These are phyloP conservation scores for Boletus pseudopeckii DNA, from an alignment of 768 basidiomycete species.

Conservation along the genomic window DNA sequence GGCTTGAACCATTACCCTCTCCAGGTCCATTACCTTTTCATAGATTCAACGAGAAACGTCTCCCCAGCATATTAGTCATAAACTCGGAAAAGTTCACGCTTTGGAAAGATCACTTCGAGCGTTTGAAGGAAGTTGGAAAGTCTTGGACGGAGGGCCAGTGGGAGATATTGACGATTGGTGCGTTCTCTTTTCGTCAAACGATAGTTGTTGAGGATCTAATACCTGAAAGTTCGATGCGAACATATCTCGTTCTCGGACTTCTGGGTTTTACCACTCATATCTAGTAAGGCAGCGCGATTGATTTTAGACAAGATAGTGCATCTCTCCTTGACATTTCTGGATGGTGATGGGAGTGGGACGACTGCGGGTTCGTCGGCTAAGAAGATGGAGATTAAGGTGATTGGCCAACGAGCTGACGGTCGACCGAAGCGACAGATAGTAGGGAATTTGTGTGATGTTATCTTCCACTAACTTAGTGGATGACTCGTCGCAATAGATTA, in stretches of 20 bases:
- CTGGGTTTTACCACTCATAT: slow-evolving; percentile 18
- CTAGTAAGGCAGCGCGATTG: slow-evolving; percentile 16
- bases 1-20: no score
- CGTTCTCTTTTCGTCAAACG: slow-evolving; percentile 7
- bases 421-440: slow-evolving; percentile 22
- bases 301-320: slow-evolving; percentile 22
- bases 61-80: slow-evolving; percentile 56
- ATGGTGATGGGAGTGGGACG: slow-evolving; percentile 4
- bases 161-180: slow-evolving; percentile 49
- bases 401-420: slow-evolving; percentile 25
- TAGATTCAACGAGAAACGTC: slow-evolving; percentile 4
- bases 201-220: neutral
- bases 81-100: slow-evolving; percentile 77
- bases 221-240: slow-evolving; percentile 19
- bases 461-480: slow-evolving; percentile 12
- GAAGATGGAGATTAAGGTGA: slow-evolving; percentile 22
- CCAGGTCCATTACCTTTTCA: no score
- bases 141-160: slow-evolving; percentile 50
- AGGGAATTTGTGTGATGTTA: slow-evolving; percentile 20
- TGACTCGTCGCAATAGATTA: slow-evolving; percentile 18
- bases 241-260: slow-evolving; percentile 32
- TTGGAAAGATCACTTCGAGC: slow-evolving; percentile 71
- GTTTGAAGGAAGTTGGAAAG: slow-evolving; percentile 50
- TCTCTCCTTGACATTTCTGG: slow-evolving; percentile 24
- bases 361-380: slow-evolving; percentile 1